Evolutionary conservation across 257 asterid genomes (phyloP).

Genomic region (Fraxinus quadrangulata): DNA sequence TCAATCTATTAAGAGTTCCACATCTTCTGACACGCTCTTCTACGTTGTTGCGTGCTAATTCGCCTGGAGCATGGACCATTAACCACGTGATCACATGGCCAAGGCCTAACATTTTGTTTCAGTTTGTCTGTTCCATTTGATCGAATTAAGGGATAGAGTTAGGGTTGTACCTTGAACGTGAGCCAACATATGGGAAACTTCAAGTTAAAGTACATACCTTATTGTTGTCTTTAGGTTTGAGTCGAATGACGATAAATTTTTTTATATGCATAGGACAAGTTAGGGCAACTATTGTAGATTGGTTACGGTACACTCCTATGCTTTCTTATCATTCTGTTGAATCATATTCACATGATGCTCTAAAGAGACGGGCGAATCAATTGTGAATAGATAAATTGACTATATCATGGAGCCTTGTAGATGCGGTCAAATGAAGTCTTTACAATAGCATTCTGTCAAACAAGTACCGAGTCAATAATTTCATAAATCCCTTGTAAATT

Average conservation of each 20-base stretch:
- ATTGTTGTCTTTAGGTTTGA: background rate
- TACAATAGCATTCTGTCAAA: no score
- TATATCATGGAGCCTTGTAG: background rate
- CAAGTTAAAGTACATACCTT: background rate
- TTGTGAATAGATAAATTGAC: background rate
- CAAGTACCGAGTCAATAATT: no score
- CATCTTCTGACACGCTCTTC: constrained; percentile 19
- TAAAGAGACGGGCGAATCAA: no score
- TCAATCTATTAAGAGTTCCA: constrained; percentile 4
- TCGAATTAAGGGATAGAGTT: background rate
- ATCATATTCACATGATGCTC: no score
- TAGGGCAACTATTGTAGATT: no score
- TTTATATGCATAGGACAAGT: background rate
- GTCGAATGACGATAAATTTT: background rate
- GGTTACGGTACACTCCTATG: no score
- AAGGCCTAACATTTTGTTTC: background rate
- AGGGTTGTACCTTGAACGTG: background rate
- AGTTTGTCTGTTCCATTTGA: background rate
- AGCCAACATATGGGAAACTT: background rate
- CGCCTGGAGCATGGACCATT: background rate
- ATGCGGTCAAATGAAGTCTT: no score
- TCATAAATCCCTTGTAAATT: no score
- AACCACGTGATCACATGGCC: background rate
- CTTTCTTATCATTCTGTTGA: background rate
- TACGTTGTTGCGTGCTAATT: constrained; percentile 13